Evolutionary conservation across 495 filamentous ascomycete genomes (phyloP).

Genomic region (Aspergillus carlsbadensis): DNA sequence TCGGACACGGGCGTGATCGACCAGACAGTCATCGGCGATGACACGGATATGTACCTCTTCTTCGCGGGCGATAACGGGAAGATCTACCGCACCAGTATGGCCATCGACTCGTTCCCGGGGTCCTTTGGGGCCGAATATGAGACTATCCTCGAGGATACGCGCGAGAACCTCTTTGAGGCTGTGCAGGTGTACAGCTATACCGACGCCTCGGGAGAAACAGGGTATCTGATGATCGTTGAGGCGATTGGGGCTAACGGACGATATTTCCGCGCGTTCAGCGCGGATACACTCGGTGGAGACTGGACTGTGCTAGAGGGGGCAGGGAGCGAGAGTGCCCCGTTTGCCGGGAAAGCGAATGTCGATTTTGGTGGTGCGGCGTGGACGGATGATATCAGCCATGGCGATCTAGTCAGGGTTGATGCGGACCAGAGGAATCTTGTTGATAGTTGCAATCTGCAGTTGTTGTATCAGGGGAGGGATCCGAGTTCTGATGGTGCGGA

Average conservation of each 20-base stretch:
- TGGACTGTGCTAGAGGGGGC: conserved; percentile 52
- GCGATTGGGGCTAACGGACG: conserved; percentile 28
- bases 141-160: conserved; percentile 49
- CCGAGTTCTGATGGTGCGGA: conserved; percentile 24
- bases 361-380: conserved; percentile 59
- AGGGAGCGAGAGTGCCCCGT: conserved; percentile 49
- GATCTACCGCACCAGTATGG: conserved; percentile 61
- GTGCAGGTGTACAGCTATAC: conserved; percentile 67
- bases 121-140: conserved; percentile 51
- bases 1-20: conserved; percentile 54
- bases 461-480: conserved; percentile 56
- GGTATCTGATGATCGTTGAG: conserved; percentile 66
- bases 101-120: conserved; percentile 57
- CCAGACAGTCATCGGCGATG: conserved; percentile 60
- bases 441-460: conserved; percentile 57
- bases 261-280: conserved; percentile 65
- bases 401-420: conserved; percentile 52
- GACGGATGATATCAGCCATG: conserved; percentile 65
- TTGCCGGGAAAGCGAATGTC: conserved; percentile 63
- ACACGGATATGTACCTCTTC: conserved; percentile 60
- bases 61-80: conserved; percentile 65
- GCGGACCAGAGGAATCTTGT: conserved; percentile 36
- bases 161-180: conserved; percentile 57
- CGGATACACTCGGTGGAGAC: conserved; percentile 47
- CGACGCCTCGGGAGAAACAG: conserved; percentile 41